Base-by-base conservation (phyloP, 345 rosid genomes). In the Sisymbrium irio region DNA sequence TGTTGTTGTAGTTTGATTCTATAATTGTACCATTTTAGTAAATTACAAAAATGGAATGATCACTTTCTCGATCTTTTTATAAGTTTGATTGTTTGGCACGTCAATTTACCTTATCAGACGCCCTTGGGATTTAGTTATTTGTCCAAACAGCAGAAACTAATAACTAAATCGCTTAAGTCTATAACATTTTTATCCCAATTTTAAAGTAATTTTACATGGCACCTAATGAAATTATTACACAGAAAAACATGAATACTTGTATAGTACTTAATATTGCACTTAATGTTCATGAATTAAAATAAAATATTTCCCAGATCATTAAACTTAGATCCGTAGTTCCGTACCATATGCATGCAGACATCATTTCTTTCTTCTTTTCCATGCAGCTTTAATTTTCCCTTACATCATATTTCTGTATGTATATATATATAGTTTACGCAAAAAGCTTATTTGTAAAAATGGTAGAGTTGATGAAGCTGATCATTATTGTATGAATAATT, bases 311-410 rank as follows among this genome's bases (percentile, higher is more conserved):
- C 51, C 3, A 62, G 14, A 62, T 19, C 40, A 22, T 9, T n/a
- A n/a, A 53, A 30, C n/a, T n/a, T n/a, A n/a, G n/a, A n/a, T n/a
- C n/a, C 63, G 41, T 63, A 7, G 10, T 40, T 53, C 17, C 22
- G 54, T 40, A 72, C 17, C 22, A 63, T 40, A 72, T 63, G 46
- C 57, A 72, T 72, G 40, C 27, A 63, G n/a, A 37, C 22, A 20
- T 12, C 10, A 33, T 8, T 61, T 53, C 14, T 20, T 35, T 6
- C 35, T 35, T 35, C 37, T 63, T 55, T 35, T 37, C 65, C 15
- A 58, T 55, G 51, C 54, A 65, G 13, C 15, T 42, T 64, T 42
- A 35, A 14, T 27, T 46, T 55, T 33, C 45, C 30, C 64, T 62
- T 19, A 20, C 30, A 64, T 44, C 63, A 64, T 20, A 61, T 41